Base-by-base conservation (phyloP, 257 asterid genomes). In the Solanum raphanifolium region DNA sequence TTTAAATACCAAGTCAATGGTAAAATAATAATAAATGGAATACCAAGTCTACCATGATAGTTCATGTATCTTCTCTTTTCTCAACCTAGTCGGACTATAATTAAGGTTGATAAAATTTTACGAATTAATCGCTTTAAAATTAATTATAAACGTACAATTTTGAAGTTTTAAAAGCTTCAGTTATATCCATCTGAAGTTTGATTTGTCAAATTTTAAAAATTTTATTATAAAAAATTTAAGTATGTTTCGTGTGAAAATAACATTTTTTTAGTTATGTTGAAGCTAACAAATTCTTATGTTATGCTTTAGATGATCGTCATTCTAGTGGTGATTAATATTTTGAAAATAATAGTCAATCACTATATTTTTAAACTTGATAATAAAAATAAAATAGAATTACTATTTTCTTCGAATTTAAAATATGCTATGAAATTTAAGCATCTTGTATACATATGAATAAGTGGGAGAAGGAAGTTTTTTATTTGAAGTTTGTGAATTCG, bases 201-300 rank as follows among this genome's bases (percentile, higher is more conserved):
- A 23, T 4, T n/a, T 23, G 7, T 9, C 31, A 0, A 23, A 10
- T 1, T n/a, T 4, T 9, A 23, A 2, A 58, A 20, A 0, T 0
- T 6, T 16, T 7, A 11, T 43, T 43, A 58, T 20, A 7, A 58
- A 62, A 43, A 48, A 15, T 2, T 5, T 0, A 48, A 15, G 7
- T 13, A 2, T 5, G 7, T 13, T 13, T 48, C 21, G 1, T 2
- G n/a, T 55, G 10, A 55, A 55, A 18, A 18, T 55, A 2, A 55
- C 4, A 18, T 18, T 55, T 55, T 52, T 55, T 55, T 18, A 52
- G 9, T 2, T 52, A 0, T 5, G 9, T 16, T 16, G 23, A 16
- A 5, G 4, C 3, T 52, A 16, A 52, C 8, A 6, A 46, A 52
- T 52, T 52, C 4, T 52, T 52, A 16, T 6, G 23, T 16, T 52